Conservation (phyloP, 805 yeast species). For the Grigorovia humatica region DNA sequence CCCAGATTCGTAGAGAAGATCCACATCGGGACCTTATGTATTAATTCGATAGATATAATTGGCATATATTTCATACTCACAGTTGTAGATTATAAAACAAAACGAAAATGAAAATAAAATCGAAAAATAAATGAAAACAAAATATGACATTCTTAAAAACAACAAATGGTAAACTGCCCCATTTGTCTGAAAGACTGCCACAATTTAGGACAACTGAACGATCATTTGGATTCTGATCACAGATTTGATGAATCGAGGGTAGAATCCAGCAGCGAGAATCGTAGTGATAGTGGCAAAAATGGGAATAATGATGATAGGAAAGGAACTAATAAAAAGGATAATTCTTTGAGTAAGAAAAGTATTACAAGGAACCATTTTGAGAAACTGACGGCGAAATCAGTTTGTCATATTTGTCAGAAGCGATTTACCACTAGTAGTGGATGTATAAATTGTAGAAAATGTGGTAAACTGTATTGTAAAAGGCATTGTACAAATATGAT, state of each 20-base stretch:
- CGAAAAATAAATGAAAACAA: constrained; percentile 2
- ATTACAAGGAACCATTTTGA: constrained; percentile 28
- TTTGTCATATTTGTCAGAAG: constrained; percentile 33
- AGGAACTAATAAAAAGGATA: not conserved
- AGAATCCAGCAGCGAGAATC: not conserved
- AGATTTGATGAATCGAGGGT: constrained; percentile 20
- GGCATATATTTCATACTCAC: not conserved
- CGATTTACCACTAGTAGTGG: constrained; percentile 44
- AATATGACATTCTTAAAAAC: not conserved
- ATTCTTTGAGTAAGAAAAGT: not conserved
- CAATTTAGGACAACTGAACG: constrained; percentile 44
- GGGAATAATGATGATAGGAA: not conserved
- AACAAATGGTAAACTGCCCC: constrained; percentile 40
- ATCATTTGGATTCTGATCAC: constrained; percentile 66
- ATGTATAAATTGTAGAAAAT: constrained; percentile 57
- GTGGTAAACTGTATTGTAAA: constrained; percentile 65
- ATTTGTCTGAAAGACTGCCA: constrained; percentile 56
- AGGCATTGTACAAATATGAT: constrained; percentile 48
- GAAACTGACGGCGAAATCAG: constrained; percentile 5
- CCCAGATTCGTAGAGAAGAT: too few relatives aligned
- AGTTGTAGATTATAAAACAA: not conserved
- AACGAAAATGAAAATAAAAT: not conserved
- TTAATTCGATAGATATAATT: too few relatives aligned
- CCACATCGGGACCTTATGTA: too few relatives aligned
- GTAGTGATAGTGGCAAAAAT: not conserved